A percentile compares a stretch with the other conserved stretches of the same genome.
phyloP scores from a whole-genome alignment of 768 basidiomycete species.

The Leccinum longicurvipes region DNA sequence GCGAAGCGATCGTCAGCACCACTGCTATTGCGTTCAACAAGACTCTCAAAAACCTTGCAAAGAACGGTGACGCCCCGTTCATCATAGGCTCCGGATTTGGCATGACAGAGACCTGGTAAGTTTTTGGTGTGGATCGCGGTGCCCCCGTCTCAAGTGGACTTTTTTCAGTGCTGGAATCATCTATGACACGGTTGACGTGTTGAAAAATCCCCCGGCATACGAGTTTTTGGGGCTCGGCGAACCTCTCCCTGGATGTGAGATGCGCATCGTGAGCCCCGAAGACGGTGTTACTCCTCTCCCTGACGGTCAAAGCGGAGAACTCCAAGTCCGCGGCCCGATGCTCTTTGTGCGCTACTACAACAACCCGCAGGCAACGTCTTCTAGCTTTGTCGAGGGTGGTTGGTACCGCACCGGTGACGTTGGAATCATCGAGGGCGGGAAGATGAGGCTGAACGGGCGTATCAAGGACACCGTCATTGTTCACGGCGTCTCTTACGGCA shows the following conservation, averaged over 20 bases:
- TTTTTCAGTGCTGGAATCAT: neutral
- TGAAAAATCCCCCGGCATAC: neutral
- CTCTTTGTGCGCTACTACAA: neutral
- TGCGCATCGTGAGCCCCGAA: neutral
- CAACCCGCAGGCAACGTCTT: neutral
- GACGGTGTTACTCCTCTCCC: neutral
- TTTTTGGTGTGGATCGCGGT: too few species aligned
- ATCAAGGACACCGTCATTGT: conserved; percentile 44
- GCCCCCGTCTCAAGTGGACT: neutral
- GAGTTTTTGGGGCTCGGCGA: neutral
- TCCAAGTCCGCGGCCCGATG: neutral
- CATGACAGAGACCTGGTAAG: neutral
- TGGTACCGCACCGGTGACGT: neutral
- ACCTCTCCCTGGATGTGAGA: neutral
- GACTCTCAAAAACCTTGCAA: conserved; percentile 1
- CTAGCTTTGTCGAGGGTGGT: neutral
- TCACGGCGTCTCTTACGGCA: conserved; percentile 42
- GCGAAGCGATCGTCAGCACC: neutral
- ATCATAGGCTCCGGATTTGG: conserved; percentile 30
- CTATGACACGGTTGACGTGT: conserved; percentile 3
- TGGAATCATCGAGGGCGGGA: conserved; percentile 12
- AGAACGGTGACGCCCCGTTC: conserved; percentile 11
- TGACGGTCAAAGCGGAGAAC: neutral
- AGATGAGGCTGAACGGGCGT: conserved; percentile 35
- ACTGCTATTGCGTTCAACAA: neutral